Base-by-base conservation (phyloP, 177 flowering plant species). In the Vitis hybrid region DNA sequence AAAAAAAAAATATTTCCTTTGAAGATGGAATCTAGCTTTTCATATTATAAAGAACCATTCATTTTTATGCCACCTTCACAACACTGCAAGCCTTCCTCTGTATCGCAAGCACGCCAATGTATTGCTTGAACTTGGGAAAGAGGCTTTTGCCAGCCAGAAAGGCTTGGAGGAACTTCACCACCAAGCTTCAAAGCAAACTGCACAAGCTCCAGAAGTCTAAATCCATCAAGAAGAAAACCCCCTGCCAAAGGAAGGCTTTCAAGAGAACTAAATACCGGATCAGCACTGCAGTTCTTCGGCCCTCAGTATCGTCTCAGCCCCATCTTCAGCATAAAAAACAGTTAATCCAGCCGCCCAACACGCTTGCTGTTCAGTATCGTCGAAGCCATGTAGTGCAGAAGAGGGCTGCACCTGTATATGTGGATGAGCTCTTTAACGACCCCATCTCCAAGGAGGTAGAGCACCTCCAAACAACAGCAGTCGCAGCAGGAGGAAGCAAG, bases 81-180 rank as follows among this genome's bases (percentile, higher is more conserved):
- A 21, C 55, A 59, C 23, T 45, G 67, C 67, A 64, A 49, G 12
- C 17, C 65, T 55, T 67, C 45, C 3, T 30, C 30, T 26, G 34
- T 17, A 45, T 23, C 57, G n/a, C 21, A 6, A 3, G 1, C 58
- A 10, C 32, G 11, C 13, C 49, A 52, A 83, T 82, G 85, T 81
- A 86, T 75, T 78, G 79, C 76, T 63, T 80, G 61, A 73, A 59
- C 30, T 51, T 81, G 14, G 23, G 70, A n/a, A 77, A 71, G 50
- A 80, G 73, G 81, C 79, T 83, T 66, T 68, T 62, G 15, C 74
- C 81, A 13, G 71, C 85, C 69, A 79, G 56, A 63, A 83, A 78
- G 74, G 79, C 82, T 21, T 87, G 90, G 85, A 84, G 79, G 74
- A 80, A 68, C 80, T 70, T 87, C 79, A 80, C 84, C 26, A 32